Base-by-base conservation (phyloP, 305 asterid species). In the Solanum hybrid region DNA sequence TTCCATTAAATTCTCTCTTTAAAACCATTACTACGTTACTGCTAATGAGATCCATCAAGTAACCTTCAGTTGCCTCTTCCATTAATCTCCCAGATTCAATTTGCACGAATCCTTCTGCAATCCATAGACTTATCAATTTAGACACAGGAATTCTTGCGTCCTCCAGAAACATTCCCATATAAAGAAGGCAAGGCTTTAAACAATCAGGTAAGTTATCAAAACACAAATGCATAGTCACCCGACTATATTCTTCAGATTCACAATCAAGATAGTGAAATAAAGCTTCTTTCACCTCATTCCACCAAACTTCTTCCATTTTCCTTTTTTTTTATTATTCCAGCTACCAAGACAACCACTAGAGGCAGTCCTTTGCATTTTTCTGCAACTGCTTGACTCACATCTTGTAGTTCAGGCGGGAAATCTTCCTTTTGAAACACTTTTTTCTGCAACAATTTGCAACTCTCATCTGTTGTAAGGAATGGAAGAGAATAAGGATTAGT, bases 111-210 rank as follows among this genome's bases (percentile, higher is more conserved):
- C 96, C 96, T 90, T 96, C 96, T 0, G 96, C 98, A 3, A 91
- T 91, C 97, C 98, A 96, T 6, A 94, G 3, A 1, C 96, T 93
- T 7, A 90, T 37, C 31, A 96, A 88, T 79, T 92, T 92, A 94
- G 94, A 92, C 15, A 90, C 94, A 0, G 93, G 94, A 29, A 95
- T 94, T 85, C 86, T 95, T 71, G 31, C 90, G 17, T 93, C 97
- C 82, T 93, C 96, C 0, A 93, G 94, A 87, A 96, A 94, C 87
- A 92, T 90, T 26, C 95, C 98, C 19, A 96, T 86, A 80, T 95
- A 94, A 64, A 96, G 84, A 36, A 95, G 94, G 86, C 96, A 95
- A 2, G 93, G 93, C 40, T 88, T 96, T 24, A 93, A 88, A 88
- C 90, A 88, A 51, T 91, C 88, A 2, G 94, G 94, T 79, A 95